Evolutionary conservation across 139 green algal genomes (phyloP), one percentile per base, ranked within the genome.

Genomic region (Raphidocelis subcapitata): DNA sequence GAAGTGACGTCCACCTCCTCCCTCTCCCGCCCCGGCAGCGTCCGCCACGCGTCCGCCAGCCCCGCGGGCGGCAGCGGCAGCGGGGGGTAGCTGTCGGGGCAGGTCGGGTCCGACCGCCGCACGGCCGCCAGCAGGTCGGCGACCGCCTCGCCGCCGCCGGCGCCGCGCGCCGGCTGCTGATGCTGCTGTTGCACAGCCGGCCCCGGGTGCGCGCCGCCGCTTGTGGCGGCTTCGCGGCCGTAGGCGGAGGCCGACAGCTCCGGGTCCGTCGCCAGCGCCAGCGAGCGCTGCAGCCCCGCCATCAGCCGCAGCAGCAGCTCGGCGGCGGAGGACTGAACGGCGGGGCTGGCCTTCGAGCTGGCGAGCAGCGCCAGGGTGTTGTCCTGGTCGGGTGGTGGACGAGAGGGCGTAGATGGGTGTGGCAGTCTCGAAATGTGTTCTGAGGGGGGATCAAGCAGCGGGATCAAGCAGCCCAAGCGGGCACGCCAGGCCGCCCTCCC

Each of bases 301-400:
- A 84, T 16, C 0, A 87, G 63, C 15, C 74, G 74, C 47, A 82
- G 63, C 51, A 87, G 72, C 60, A 79, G 47, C 28, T 66, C 23
- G 16, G 77, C 72, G 49, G 77, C 65, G 1, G 65, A 37, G 31
- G 54, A 29, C 23, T 41, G 41, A 24, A 76, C 46, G 1, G 59
- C 16, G 4, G 26, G 37, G 60, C 62, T 68, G 33, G 24, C 21
- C 16, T 44, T 70, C 56, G 56, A 71, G 74, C 56, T 74, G 14
- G 59, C 69, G 36, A 79, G 35, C 41, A 80, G 54, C 21, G 63
- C 51, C 1, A 74, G 74, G 24, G 54, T 55, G 65, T 80, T 73
- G 57, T 80, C 74, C 74, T 80, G 74, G 41, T 60, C 16, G 41
- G 2, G 24, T 29, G 12, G 26, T n/a, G n/a, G n/a, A n/a, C n/a